Evolutionary conservation across 805 yeast species (phyloP), one percentile per base, ranked within the genome.

Genomic region (Sporopachydermia quercuum): DNA sequence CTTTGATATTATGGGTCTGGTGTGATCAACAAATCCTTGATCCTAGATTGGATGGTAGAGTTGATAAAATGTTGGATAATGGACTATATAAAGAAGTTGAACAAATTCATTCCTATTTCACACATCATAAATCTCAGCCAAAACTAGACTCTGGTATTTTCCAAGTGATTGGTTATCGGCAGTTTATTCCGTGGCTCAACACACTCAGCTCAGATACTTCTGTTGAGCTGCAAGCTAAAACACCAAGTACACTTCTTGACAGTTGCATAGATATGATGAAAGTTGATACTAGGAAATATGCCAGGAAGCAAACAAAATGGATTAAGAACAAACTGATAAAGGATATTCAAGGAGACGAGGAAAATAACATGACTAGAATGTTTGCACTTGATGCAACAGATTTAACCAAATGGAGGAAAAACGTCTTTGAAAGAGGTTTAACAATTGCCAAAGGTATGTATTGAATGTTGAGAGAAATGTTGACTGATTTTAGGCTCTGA

Each of bases 111-210:
- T 51, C 57, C 1, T 61, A 69, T 37, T 47, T 60, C 3, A 37
- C 40, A 0, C 55, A 55, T 6, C 35, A 36, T 3, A 35, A 41
- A 4, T 40, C 56, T 4, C 54, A 50, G 16, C 74, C 79, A 5
- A 76, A 68, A 42, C 59, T 73, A 42, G 79, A 80, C 40, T 63
- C 69, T 42, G 97, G 97, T 2, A 70, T 89, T 0, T 86, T 86
- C 86, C 97, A 91, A 59, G 95, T 83, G 1, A 83, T 89, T 50
- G 97, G 97, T 1, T 91, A 83, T 58, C 83, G 84, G 54, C 95
- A 85, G 51, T 85, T 85, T 52, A 52, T 83, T 30, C 89, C 93
- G 1, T 84, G 81, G 80, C 48, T 74, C 13, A 23, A 16, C 54
- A 54, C 41, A 49, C 49, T 40, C 45, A 8, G 13, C n/a, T n/a